phyloP scores from a whole-genome alignment of 2,329 filamentous ascomycete species.

The Kalmusia sp. region DNA sequence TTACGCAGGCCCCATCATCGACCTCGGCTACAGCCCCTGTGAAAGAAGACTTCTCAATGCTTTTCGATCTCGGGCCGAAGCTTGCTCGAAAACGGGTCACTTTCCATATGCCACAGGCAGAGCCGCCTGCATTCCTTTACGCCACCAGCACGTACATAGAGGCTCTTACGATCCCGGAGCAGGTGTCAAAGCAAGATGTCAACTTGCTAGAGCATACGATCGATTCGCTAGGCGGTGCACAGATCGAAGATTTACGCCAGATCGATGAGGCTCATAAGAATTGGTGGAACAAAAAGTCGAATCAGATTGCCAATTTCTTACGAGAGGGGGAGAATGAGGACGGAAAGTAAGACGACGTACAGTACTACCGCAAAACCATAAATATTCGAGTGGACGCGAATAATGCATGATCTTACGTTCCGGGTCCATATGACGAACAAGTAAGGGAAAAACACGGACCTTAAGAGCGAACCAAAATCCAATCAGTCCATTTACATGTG shows the following conservation, averaged over 20 bases:
- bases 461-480: too few relatives aligned
- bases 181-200: slow-evolving; percentile 20
- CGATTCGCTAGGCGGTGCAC: slow-evolving; percentile 23
- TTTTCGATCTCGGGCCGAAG: slow-evolving; percentile 26
- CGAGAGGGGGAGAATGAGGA: too few relatives aligned
- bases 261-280: slow-evolving; percentile 29
- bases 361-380: too few relatives aligned
- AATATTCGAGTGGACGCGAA: too few relatives aligned
- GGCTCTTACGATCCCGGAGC: slow-evolving; percentile 12
- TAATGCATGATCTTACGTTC: too few relatives aligned
- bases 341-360: too few relatives aligned
- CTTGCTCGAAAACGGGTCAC: slow-evolving; percentile 30
- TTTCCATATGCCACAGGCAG: slow-evolving; percentile 18
- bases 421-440: too few relatives aligned
- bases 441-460: too few relatives aligned
- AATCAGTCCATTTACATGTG: too few relatives aligned
- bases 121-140: slow-evolving; percentile 29
- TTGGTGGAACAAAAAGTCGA: slow-evolving; percentile 36
- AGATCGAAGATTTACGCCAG: slow-evolving; percentile 26
- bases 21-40: slow-evolving; percentile 3
- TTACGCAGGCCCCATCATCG: slow-evolving; percentile 1
- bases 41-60: slow-evolving; percentile 14
- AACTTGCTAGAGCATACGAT: slow-evolving; percentile 23
- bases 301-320: too few relatives aligned
- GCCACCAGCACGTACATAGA: slow-evolving; percentile 15